These are phyloP conservation scores for Hypoxylon sp. DNA, from an alignment of 2,329 filamentous ascomycete species.

Conservation along the genomic window DNA sequence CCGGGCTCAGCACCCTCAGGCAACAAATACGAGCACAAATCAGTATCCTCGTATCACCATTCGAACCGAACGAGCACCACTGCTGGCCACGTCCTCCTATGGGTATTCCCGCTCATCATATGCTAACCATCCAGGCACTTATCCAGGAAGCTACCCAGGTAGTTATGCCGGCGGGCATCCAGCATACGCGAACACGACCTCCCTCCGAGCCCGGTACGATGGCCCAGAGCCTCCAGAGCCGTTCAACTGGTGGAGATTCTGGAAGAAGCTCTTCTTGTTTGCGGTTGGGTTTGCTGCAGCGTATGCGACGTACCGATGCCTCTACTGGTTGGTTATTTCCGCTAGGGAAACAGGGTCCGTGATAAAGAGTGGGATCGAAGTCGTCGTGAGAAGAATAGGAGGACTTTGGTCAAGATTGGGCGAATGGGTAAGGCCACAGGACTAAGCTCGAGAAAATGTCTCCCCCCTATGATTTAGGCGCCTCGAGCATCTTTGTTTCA, in stretches of 20 bases:
- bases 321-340: conserved; percentile 16
- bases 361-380: conserved; percentile 6
- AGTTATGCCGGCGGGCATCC: too few species aligned
- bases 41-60: conserved; percentile 3
- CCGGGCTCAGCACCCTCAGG: conserved; percentile 2
- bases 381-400: conserved; percentile 6
- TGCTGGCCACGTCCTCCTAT: conserved; percentile 7
- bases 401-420: conserved; percentile 18
- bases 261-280: conserved; percentile 29
- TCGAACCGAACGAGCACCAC: conserved; percentile 25
- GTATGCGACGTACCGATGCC: conserved; percentile 19
- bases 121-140: conserved; percentile 5
- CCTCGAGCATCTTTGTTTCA: conserved; percentile 2
- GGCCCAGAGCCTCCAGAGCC: conserved; percentile 1
- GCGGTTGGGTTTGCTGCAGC: conserved; percentile 6
- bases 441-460: not conserved
- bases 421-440: not conserved
- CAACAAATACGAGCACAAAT: not conserved
- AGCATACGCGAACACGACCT: not conserved
- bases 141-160: conserved; percentile 11
- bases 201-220: not conserved
- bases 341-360: conserved; percentile 11
- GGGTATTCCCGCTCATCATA: conserved; percentile 16
- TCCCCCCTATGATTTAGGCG: not conserved
- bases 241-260: conserved; percentile 7